These are phyloP conservation scores for Penicillium polonicum DNA, from an alignment of 2,329 filamentous ascomycete genomes.

Conservation along the genomic window DNA sequence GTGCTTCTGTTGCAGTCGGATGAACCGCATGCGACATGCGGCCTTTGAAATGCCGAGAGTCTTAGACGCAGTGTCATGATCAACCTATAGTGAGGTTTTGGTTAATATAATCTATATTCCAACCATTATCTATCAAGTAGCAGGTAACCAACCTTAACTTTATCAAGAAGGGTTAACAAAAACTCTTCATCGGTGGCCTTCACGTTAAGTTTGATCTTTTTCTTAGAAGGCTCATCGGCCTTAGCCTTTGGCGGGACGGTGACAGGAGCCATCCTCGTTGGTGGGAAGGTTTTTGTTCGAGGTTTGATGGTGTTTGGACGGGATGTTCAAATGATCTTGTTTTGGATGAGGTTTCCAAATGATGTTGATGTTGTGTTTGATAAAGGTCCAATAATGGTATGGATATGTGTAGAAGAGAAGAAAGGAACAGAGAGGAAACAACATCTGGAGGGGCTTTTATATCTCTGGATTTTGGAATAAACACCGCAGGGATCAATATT, in stretches of 20 bases:
- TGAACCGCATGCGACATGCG: not conserved
- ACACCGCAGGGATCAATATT: not conserved
- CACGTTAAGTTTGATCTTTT: too few relatives aligned
- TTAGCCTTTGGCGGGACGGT: too few relatives aligned
- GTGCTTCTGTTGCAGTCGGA: not conserved
- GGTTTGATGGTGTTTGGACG: too few relatives aligned
- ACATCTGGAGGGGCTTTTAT: not conserved
- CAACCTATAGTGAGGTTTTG: not conserved
- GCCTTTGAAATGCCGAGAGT: not conserved
- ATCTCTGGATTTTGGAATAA: not conserved
- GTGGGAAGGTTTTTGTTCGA: too few relatives aligned
- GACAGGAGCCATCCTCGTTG: too few relatives aligned
- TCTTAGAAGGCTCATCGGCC: too few relatives aligned
- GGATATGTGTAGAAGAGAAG: not conserved
- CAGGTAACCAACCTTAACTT: not conserved
- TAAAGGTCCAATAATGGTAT: too few relatives aligned
- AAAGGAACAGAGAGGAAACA: not conserved
- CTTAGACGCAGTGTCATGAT: rapidly evolving
- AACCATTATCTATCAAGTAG: not conserved
- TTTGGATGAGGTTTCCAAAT: too few relatives aligned
- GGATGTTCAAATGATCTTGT: too few relatives aligned
- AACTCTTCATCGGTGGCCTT: not conserved
- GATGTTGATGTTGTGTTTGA: too few relatives aligned
- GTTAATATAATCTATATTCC: not conserved
- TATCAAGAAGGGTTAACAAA: rapidly evolving